Evolutionary conservation across 495 filamentous ascomycete species (phyloP), one percentile per base, ranked within the genome.

Genomic region (Amphirosellinia nigrospora): DNA sequence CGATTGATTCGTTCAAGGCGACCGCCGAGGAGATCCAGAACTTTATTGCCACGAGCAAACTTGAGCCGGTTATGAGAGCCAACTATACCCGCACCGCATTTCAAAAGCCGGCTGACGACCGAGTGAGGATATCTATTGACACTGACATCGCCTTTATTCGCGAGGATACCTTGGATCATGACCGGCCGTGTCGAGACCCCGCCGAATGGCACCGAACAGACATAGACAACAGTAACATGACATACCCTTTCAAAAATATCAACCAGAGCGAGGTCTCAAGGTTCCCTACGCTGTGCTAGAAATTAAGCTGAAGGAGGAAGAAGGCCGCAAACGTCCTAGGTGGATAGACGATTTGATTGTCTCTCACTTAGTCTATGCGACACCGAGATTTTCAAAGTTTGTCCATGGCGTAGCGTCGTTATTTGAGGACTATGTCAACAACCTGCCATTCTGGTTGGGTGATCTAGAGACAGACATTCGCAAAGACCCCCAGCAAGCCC

Each of bases 361-460:
- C 55, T 97, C 93, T 11, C 96, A 99, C 76, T 87, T 99, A 19
- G 92, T 99, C 59, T 94, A 96, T 79, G 89, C 92, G 61, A 90
- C 91, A 3, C 92, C 94, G 4, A 88, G 93, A 28, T 99, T 99
- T 81, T 97, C 93, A 48, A 99, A 99, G 77, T 98, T 98, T 74
- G 92, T 95, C 26, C 96, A 99, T 73, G 96, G 96, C 69, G 89
- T 96, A 2, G 94, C 94, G 15, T 88, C 89, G 45, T 84, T 98
- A 9, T 98, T 97, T 74, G 96, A 98, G 69, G 96, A 98, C 77
- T 84, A 97, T 76, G 95, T 99, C 79, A 98, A 98, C 81, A 93
- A 86, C 67, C 89, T 99, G 68, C 96, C 96, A 5, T 97, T 98
- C 85, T 99, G 96, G 96, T 88, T 98, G 4, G 87, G 90, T 69